A percentile compares a stretch with the other conserved stretches of the same genome.
Conservation (phyloP, 306 rosid genomes). For the Lathyrus aphaca region DNA sequence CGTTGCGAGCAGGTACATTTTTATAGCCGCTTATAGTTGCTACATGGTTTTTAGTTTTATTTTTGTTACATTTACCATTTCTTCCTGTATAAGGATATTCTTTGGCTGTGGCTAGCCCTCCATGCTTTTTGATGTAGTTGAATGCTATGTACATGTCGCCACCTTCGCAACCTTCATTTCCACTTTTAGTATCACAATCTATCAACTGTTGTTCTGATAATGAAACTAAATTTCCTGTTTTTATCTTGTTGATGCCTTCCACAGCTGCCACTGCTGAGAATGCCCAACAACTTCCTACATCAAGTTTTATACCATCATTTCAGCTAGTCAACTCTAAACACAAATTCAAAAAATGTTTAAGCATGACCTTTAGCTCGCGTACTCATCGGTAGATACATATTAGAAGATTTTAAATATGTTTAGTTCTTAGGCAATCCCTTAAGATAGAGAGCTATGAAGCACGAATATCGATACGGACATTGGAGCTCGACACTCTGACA, state of each 20-base stretch:
- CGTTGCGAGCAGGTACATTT: constrained; percentile 56
- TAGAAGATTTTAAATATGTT: neutral
- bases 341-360: neutral
- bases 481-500: too few species aligned
- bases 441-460: neutral
- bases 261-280: constrained; percentile 82
- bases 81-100: constrained; percentile 60
- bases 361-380: constrained; percentile 7
- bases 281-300: constrained; percentile 86
- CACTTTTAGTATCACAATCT: constrained; percentile 58
- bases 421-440: neutral
- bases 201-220: constrained; percentile 74
- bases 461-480: too few species aligned
- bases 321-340: constrained; percentile 18
- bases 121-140: constrained; percentile 45
- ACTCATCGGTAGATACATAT: constrained; percentile 2
- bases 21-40: constrained; percentile 56
- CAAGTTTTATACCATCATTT: constrained; percentile 25
- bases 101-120: constrained; percentile 55
- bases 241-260: constrained; percentile 72
- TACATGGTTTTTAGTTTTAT: constrained; percentile 26
- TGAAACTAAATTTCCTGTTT: constrained; percentile 60
- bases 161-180: constrained; percentile 66
- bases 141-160: constrained; percentile 74
- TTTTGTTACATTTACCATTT: constrained; percentile 45